Evolutionary conservation across 306 rosid genomes (phyloP).

Genomic region (Sindora glabra): DNA sequence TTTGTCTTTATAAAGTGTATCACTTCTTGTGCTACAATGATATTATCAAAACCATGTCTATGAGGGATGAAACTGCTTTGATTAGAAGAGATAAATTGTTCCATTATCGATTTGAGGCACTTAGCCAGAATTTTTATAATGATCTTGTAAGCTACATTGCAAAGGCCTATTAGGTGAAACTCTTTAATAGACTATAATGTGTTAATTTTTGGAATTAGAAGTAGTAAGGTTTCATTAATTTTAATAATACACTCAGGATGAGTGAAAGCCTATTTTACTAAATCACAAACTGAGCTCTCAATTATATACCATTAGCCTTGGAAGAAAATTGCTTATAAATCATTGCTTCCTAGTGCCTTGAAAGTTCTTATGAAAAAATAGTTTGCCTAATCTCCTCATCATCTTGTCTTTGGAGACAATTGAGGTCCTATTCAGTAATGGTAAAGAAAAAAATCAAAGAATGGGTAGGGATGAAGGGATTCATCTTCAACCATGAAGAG

Average conservation of each 20-base stretch:
- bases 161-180: background rate
- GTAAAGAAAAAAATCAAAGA: too few relatives aligned
- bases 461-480: too few relatives aligned
- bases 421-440: too few relatives aligned
- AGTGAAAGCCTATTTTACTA: background rate
- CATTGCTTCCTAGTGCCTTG: background rate
- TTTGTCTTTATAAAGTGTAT: too few relatives aligned
- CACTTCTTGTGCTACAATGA: background rate
- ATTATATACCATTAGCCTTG: background rate
- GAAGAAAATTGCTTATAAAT: background rate
- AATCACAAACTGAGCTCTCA: background rate
- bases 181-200: too few relatives aligned
- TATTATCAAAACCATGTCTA: background rate
- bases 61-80: background rate
- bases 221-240: background rate
- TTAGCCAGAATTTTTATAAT: background rate
- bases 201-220: background rate
- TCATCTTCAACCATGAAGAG: too few relatives aligned
- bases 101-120: background rate
- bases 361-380: too few relatives aligned
- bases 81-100: background rate
- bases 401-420: too few relatives aligned
- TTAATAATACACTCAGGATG: background rate
- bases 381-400: too few relatives aligned
- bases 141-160: background rate